Evolutionary conservation across 1,284 basidiomycete species (phyloP), one percentile per base, ranked within the genome.

Genomic region (Cutaneotrichosporon sp.): DNA sequence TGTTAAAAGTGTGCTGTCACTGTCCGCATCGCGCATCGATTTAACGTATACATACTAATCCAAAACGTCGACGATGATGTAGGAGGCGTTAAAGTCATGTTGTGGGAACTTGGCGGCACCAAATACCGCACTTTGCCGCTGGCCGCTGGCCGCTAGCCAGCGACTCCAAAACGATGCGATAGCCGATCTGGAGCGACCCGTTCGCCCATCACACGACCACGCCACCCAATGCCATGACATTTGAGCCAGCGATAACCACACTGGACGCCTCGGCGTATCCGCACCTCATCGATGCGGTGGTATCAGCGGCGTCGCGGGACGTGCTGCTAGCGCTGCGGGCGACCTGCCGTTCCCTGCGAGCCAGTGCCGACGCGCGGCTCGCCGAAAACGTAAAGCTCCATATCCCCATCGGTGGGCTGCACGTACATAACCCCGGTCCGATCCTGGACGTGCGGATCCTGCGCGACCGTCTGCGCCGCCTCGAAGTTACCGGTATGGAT

Each of bases 241-340:
- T 30, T 10, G 26, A 30, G 26, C 26, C 26, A 30, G 26, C 26
- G 26, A 30, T 8, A 20, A 13, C 43, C 17, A 33, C 46, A 18
- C 26, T 49, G 39, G 48, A 49, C 48, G 37, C 38, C 33, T 35
- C 39, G 20, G 33, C 48, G 20, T 42, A 42, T 21, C 48, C 48
- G 8, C 48, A 49, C 30, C 41, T 49, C 34, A 54, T 59, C 45
- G 48, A 49, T 5, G 21, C 48, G 9, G 40, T 49, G 20, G 30
- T 49, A 14, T 8, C 23, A 18, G 33, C 34, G 20, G 48, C 48
- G 1, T 33, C 34, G 13, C 36, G 18, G 13, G 14, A 23, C 10
- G 33, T 26, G 8, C 48, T 49, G 4, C 48, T 49, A 5, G 12
- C 37, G 2, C 20, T 49, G 10, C 40, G 48, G 33, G 33, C 33